Conservation (phyloP, 2,329 filamentous ascomycete genomes). For the Fusarium illudens region DNA sequence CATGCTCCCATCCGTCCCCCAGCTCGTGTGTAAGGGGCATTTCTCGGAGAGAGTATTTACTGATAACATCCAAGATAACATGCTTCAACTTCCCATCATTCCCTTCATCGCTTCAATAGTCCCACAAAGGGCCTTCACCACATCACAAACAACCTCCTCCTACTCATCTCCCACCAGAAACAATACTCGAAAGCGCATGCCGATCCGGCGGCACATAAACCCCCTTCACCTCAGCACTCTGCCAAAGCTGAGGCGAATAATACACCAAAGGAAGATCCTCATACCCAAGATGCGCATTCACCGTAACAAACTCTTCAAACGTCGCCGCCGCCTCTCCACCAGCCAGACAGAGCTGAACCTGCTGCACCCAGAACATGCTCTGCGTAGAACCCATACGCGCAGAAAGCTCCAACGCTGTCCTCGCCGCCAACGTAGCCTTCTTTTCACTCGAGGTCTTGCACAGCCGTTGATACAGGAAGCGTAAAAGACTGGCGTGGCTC, state of each 20-base stretch:
- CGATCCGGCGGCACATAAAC: slow-evolving; percentile 39
- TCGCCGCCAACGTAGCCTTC: slow-evolving; percentile 12
- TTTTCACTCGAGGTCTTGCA: background rate
- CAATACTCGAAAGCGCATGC: slow-evolving; percentile 27
- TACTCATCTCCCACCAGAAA: background rate
- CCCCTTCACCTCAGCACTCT: slow-evolving; percentile 38
- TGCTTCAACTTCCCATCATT: too few relatives aligned
- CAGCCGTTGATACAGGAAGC: slow-evolving; percentile 8
- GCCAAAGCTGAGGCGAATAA: slow-evolving; percentile 43
- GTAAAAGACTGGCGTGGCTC: slow-evolving; percentile 33
- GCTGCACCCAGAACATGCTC: slow-evolving; percentile 43
- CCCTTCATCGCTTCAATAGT: too few relatives aligned
- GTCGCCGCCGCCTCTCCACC: background rate
- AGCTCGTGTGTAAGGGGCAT: too few relatives aligned
- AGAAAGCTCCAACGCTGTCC: slow-evolving; percentile 29
- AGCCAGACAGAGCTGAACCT: slow-evolving; percentile 31
- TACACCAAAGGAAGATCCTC: slow-evolving; percentile 41
- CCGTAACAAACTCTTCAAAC: slow-evolving; percentile 37
- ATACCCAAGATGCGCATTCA: slow-evolving; percentile 35
- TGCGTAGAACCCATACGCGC: slow-evolving; percentile 31
- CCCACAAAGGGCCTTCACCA: too few relatives aligned
- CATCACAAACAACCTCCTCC: too few relatives aligned
- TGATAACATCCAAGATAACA: too few relatives aligned
- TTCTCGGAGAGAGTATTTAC: too few relatives aligned
- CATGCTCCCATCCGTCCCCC: too few relatives aligned